These are phyloP conservation scores for Wickerhamiella vanderwaltii DNA, from an alignment of 805 yeast species.

Conservation along the genomic window DNA sequence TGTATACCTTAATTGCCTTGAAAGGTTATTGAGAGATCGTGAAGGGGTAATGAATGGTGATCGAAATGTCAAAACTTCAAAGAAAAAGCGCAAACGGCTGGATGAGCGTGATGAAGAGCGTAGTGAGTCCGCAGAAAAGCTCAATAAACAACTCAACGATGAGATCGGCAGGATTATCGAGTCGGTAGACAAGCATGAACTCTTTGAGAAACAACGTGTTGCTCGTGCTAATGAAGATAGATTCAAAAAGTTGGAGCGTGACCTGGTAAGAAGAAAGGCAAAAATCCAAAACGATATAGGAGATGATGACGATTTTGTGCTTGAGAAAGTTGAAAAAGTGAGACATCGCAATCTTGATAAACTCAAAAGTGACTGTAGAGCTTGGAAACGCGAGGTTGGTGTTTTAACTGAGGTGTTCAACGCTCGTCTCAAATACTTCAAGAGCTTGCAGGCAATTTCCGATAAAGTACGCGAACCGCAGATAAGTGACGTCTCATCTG, in stretches of 20 bases:
- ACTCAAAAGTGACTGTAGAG: conserved; percentile 34
- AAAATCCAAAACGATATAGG: not conserved
- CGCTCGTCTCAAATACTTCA: conserved; percentile 67
- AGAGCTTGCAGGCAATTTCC: conserved; percentile 73
- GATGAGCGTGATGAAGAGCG: not conserved
- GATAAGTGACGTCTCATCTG: conserved; percentile 23
- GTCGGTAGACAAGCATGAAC: conserved; percentile 1
- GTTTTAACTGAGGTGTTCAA: conserved; percentile 57
- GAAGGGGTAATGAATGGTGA: conserved; percentile 31
- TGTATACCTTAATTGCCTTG: conserved; percentile 26
- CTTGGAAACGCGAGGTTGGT: conserved; percentile 37
- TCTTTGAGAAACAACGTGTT: not conserved
- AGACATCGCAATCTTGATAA: conserved; percentile 16
- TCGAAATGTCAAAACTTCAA: not conserved
- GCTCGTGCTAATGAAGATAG: conserved; percentile 2
- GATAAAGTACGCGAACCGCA: conserved; percentile 57
- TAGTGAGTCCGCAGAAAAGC: not conserved
- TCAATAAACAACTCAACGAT: conserved; percentile 11
- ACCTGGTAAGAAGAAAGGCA: not conserved
- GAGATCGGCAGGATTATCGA: conserved; percentile 12
- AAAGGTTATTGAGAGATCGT: conserved; percentile 31
- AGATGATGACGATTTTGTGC: not conserved
- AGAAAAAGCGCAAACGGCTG: not conserved
- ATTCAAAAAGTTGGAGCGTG: conserved; percentile 2
- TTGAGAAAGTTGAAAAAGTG: not conserved